Evolutionary conservation across 257 asterid genomes (phyloP).

Genomic region (Solanum microdontum): DNA sequence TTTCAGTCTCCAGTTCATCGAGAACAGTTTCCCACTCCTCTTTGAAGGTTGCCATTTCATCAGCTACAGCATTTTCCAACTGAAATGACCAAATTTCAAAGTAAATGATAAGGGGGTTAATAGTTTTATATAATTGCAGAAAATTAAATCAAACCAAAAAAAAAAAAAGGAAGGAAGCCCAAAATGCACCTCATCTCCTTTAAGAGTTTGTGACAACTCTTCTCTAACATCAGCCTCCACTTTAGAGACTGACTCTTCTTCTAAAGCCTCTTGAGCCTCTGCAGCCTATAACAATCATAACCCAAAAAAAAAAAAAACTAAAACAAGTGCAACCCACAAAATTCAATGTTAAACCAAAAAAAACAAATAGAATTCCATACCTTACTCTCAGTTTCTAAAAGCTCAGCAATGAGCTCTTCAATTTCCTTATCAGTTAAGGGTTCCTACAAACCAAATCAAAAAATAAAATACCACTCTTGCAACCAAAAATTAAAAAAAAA

Average conservation of each 20-base stretch:
- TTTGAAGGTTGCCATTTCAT: slow-evolving; percentile 66
- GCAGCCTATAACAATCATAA: slow-evolving; percentile 56
- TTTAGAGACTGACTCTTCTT: slow-evolving; percentile 68
- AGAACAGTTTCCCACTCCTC: slow-evolving; percentile 85
- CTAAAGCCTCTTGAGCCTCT: slow-evolving; percentile 86
- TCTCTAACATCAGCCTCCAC: slow-evolving; percentile 86
- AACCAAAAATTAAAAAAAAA: neutral
- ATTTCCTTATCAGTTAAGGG: slow-evolving; percentile 80
- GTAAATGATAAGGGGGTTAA: neutral
- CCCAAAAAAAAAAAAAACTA: neutral
- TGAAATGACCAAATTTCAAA: slow-evolving; percentile 6
- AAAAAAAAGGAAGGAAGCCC: neutral
- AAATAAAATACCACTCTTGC: neutral
- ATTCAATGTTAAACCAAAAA: neutral
- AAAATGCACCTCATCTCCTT: slow-evolving; percentile 46
- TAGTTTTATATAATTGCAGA: neutral
- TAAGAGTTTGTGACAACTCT: slow-evolving; percentile 60
- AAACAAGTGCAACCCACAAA: slow-evolving; percentile 2
- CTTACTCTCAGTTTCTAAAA: slow-evolving; percentile 80
- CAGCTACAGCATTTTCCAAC: slow-evolving; percentile 77
- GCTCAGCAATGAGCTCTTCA: slow-evolving; percentile 83
- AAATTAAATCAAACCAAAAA: neutral
- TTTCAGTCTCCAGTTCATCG: slow-evolving; percentile 83
- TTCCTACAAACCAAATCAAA: slow-evolving; percentile 32
- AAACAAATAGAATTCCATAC: slow-evolving; percentile 11